These are phyloP conservation scores for Casuarina cunninghamiana DNA, from an alignment of 306 rosid genomes.

Conservation along the genomic window DNA sequence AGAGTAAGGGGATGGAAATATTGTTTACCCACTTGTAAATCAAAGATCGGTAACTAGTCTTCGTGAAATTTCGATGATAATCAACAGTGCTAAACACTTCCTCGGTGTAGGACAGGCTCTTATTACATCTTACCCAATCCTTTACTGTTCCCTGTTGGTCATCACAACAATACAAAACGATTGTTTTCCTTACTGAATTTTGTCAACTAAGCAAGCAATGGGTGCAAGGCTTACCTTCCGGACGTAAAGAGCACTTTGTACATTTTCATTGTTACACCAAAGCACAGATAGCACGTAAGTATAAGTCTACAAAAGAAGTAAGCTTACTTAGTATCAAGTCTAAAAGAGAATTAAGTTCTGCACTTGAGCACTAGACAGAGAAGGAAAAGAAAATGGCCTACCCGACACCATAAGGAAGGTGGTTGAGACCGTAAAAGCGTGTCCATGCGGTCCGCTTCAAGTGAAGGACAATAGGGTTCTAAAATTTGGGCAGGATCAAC, in stretches of 20 bases:
- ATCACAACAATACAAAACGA: background rate
- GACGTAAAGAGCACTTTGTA: slow-evolving; percentile 31
- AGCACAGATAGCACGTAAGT: slow-evolving; percentile 9
- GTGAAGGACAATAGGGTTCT: slow-evolving; percentile 36
- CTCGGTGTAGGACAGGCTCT: background rate
- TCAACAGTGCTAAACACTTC: slow-evolving; percentile 10
- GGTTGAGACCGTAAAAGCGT: slow-evolving; percentile 13
- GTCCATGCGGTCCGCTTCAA: background rate
- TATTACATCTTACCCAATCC: slow-evolving; percentile 33
- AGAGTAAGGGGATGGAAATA: background rate
- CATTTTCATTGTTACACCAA: slow-evolving; percentile 34
- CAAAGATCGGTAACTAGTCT: slow-evolving; percentile 20
- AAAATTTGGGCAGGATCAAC: slow-evolving; percentile 25
- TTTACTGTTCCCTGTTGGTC: slow-evolving; percentile 21
- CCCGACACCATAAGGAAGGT: slow-evolving; percentile 9
- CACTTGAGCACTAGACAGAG: background rate
- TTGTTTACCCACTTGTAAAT: slow-evolving; percentile 25
- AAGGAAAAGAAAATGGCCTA: background rate
- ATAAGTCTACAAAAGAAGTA: slow-evolving; percentile 7
- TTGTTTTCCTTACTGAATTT: background rate
- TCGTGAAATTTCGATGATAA: slow-evolving; percentile 22
- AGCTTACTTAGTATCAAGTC: background rate
- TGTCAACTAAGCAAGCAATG: background rate
- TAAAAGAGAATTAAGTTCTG: background rate
- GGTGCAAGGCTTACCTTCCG: slow-evolving; percentile 1